Percentiles rank a stretch among this genome's conserved stretches.
Evolutionary conservation across 2,329 filamentous ascomycete genomes (phyloP).

Genomic region (Emmonsiellopsis sp.): DNA sequence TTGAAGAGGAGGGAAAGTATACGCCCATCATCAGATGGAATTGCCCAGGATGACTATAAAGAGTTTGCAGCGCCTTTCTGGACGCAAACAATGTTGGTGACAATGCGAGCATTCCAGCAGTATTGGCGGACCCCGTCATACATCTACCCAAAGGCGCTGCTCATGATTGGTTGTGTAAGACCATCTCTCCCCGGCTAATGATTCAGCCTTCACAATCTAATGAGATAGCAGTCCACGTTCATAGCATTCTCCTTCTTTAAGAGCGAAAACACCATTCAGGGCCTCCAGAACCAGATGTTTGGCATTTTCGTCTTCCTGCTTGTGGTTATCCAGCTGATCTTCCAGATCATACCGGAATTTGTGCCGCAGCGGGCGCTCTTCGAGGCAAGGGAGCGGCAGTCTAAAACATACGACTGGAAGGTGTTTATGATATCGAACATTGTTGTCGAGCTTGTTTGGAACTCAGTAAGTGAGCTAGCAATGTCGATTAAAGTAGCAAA

Average conservation of each 20-base stretch:
- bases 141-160: slow-evolving; percentile 59
- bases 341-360: slow-evolving; percentile 50
- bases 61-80: slow-evolving; percentile 73
- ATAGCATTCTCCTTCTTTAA: slow-evolving; percentile 77
- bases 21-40: slow-evolving; percentile 8
- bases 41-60: slow-evolving; percentile 21
- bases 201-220: slow-evolving; percentile 24
- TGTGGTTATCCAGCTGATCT: slow-evolving; percentile 55
- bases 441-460: slow-evolving; percentile 60
- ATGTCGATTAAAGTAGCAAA: not conserved
- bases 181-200: slow-evolving; percentile 39
- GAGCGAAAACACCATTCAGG: slow-evolving; percentile 64
- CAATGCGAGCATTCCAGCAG: slow-evolving; percentile 74
- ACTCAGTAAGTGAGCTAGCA: slow-evolving; percentile 26
- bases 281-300: slow-evolving; percentile 85
- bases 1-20: slow-evolving; percentile 39
- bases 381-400: slow-evolving; percentile 51
- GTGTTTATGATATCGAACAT: slow-evolving; percentile 62
- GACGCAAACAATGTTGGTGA: slow-evolving; percentile 58
- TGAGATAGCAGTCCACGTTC: slow-evolving; percentile 62
- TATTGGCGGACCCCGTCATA: slow-evolving; percentile 86
- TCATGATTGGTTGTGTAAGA: not conserved
- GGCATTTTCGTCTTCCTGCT: slow-evolving; percentile 74
- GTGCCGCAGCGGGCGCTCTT: slow-evolving; percentile 49
- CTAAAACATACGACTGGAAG: slow-evolving; percentile 65